Evolutionary conservation across 768 basidiomycete genomes (phyloP), one percentile per base, ranked within the genome.

Genomic region (Suillus paluster): DNA sequence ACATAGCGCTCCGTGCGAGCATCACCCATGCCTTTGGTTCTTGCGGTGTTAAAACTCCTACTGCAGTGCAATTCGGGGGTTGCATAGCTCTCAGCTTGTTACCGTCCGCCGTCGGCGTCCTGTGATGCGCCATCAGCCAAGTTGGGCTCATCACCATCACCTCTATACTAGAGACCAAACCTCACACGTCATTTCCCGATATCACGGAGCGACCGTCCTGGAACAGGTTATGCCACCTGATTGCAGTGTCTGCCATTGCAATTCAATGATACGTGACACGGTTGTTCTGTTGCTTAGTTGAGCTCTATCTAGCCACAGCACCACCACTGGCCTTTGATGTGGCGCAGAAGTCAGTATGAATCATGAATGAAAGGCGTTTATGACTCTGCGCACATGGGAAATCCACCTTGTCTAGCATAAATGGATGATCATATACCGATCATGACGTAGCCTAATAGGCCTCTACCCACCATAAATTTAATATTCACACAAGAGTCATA

Each of bases 31-130:
- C 58, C 34, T 56, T 59, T 27, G 27, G 49, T 56, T 21, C 6
- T 54, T 34, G 54, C 58, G 58, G 58, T 19, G 58, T 36, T 59
- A 59, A 57, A 27, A 25, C 15, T 10, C 6, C 15, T n/a, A 59
- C 34, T 23, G 33, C 58, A 55, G 54, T 55, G 23, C 53, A 36
- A 23, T 14, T 48, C 14, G 14, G 4, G 36, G 23, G 17, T 39
- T 25, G 10, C 54, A 55, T 39, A 27, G 23, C 21, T 11, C 45
- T 44, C 1, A 53, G n/a, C n/a, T n/a, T 17, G 21, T n/a, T 8
- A 21, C 23, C 41, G 10, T 42, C n/a, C 23, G 25, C 27, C 41
- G 27, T 54, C 42, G 30, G 19, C n/a, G 15, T 50, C n/a, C 19
- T 25, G 30, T 58, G 45, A 54, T 50, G n/a, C 41, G 57, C 45